Evolutionary conservation across 1,284 basidiomycete species (phyloP).

Genomic region (Malassezia pachydermatis): DNA sequence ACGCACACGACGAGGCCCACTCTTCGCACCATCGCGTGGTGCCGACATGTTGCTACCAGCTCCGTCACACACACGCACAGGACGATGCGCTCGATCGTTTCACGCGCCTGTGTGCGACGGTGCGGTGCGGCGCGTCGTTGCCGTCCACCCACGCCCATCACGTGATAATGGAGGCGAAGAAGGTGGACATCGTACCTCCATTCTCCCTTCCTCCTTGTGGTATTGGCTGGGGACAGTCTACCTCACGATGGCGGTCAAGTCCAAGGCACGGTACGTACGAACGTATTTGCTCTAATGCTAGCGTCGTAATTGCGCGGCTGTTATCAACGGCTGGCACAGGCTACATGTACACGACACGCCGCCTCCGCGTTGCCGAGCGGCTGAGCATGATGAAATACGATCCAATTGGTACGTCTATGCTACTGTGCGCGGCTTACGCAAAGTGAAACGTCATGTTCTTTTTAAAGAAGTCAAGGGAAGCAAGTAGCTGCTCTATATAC

Average conservation of each 20-base stretch:
- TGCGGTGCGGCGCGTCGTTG: background rate
- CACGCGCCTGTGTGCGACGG: no score
- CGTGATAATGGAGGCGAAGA: slow-evolving; percentile 1
- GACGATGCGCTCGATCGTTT: no score
- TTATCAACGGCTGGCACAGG: slow-evolving; percentile 45
- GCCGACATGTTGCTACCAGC: background rate
- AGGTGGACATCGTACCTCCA: background rate
- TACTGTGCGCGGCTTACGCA: slow-evolving; percentile 13
- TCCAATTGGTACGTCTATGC: slow-evolving; percentile 41
- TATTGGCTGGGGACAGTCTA: no score
- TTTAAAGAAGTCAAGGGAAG: slow-evolving; percentile 40
- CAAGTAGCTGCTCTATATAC: slow-evolving; percentile 15
- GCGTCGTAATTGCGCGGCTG: slow-evolving; percentile 43
- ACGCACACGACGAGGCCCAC: slow-evolving; percentile 2
- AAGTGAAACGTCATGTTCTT: slow-evolving; percentile 42
- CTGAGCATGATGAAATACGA: slow-evolving; percentile 47
- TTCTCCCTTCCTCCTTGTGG: background rate
- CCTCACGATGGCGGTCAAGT: slow-evolving; percentile 46
- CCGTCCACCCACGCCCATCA: background rate
- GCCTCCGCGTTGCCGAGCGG: slow-evolving; percentile 32
- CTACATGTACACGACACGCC: slow-evolving; percentile 41
- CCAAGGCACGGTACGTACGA: slow-evolving; percentile 41
- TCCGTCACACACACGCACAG: background rate
- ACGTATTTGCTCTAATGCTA: slow-evolving; percentile 5
- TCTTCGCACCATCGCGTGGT: background rate